A percentile compares a stretch with the other conserved stretches of the same genome.
Evolutionary conservation across 495 filamentous ascomycete species (phyloP).

Genomic region (Chaetomidium leptoderma): DNA sequence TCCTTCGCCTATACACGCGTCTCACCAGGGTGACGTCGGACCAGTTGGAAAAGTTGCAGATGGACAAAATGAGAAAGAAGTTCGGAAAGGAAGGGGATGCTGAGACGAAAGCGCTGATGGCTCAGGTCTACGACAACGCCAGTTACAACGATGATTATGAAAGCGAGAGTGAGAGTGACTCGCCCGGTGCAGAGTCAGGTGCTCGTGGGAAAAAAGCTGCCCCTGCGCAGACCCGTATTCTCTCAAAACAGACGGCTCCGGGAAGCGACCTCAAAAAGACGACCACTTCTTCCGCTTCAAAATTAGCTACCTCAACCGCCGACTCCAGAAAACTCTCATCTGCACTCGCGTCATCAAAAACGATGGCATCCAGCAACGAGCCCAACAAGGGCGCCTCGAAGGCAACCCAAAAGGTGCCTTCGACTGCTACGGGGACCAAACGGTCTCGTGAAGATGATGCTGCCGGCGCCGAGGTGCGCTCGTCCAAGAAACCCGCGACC

Average conservation of each 20-base stretch:
- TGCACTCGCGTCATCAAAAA: conserved; percentile 2
- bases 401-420: neutral
- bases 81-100: conserved; percentile 64
- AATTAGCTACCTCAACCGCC: conserved; percentile 6
- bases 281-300: conserved; percentile 2
- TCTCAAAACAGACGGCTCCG: conserved; percentile 9
- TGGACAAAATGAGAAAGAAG: conserved; percentile 58
- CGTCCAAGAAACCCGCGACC: conserved; percentile 39
- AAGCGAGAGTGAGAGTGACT: conserved; percentile 10
- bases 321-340: conserved; percentile 11
- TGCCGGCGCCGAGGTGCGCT: conserved; percentile 31
- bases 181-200: conserved; percentile 23
- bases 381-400: conserved; percentile 15
- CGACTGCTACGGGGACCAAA: conserved; percentile 18
- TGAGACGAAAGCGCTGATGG: conserved; percentile 48
- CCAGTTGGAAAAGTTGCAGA: conserved; percentile 61
- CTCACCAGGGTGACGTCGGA: conserved; percentile 59
- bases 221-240: neutral
- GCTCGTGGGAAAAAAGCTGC: conserved; percentile 8
- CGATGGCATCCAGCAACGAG: conserved; percentile 3
- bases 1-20: conserved; percentile 61
- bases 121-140: conserved; percentile 38
- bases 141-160: conserved; percentile 27
- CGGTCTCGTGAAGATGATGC: conserved; percentile 39
- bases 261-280: conserved; percentile 16